These are phyloP conservation scores for Chaetomium olivaceum DNA, from an alignment of 2,329 filamentous ascomycete species.

Conservation along the genomic window DNA sequence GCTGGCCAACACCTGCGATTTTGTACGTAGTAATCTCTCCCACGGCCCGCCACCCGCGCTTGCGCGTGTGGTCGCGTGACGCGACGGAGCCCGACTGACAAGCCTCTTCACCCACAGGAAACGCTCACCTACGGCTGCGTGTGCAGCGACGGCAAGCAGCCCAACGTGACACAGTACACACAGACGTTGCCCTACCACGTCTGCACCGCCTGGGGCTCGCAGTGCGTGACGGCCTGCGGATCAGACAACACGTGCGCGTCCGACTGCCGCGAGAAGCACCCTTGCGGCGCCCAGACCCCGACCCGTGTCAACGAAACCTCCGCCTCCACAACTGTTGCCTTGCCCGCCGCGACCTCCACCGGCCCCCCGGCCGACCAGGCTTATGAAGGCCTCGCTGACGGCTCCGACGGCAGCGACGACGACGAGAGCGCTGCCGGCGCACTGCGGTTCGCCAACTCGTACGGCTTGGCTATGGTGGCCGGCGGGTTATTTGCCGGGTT, in stretches of 20 bases:
- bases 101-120: slow-evolving; percentile 42
- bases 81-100: background rate
- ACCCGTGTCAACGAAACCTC: slow-evolving; percentile 54
- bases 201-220: slow-evolving; percentile 69
- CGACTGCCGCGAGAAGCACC: slow-evolving; percentile 64
- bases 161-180: slow-evolving; percentile 75
- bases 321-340: slow-evolving; percentile 45
- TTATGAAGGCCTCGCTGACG: slow-evolving; percentile 40
- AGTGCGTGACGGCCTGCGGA: slow-evolving; percentile 64
- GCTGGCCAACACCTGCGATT: slow-evolving; percentile 65
- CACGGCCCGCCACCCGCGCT: background rate
- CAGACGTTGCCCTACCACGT: slow-evolving; percentile 77
- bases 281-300: slow-evolving; percentile 70
- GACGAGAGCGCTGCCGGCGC: slow-evolving; percentile 23
- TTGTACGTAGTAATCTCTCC: slow-evolving; percentile 48
- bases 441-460: slow-evolving; percentile 38
- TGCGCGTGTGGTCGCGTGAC: background rate
- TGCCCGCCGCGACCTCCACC: slow-evolving; percentile 40
- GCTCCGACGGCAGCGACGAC: background rate
- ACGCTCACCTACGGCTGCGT: slow-evolving; percentile 70
- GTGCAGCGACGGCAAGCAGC: slow-evolving; percentile 64
- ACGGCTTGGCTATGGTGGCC: slow-evolving; percentile 32
- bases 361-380: slow-evolving; percentile 40
- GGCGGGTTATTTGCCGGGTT: slow-evolving; percentile 36
- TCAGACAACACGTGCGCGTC: slow-evolving; percentile 59